Conservation (phyloP, 768 basidiomycete genomes). For the Lepiota brunneoincarnata region DNA sequence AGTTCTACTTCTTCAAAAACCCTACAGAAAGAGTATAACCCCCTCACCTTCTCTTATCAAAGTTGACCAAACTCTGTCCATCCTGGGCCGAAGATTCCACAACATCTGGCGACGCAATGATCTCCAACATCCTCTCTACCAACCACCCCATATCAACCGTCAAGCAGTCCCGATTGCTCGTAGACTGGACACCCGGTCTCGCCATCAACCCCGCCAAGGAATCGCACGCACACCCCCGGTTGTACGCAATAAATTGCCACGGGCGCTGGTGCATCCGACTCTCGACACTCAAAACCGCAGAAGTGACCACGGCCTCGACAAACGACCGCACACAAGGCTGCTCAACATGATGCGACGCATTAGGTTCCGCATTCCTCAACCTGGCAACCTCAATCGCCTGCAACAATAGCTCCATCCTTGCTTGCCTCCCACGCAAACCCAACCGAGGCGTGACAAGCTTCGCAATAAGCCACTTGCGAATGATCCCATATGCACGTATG, state of each 20-base stretch:
- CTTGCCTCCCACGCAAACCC: conserved; percentile 61
- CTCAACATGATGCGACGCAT: conserved; percentile 37
- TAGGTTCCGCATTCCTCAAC: conserved; percentile 47
- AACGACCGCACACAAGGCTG: conserved; percentile 74
- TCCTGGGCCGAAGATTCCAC: conserved; percentile 54
- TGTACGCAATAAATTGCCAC: conserved; percentile 71
- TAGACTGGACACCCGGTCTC: conserved; percentile 43
- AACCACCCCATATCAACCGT: conserved; percentile 83
- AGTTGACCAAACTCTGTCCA: conserved; percentile 64
- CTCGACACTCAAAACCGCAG: conserved; percentile 77
- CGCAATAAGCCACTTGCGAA: conserved; percentile 78
- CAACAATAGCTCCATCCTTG: conserved; percentile 70
- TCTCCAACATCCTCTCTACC: conserved; percentile 76
- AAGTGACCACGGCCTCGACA: conserved; percentile 71
- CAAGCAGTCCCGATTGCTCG: conserved; percentile 47
- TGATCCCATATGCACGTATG: conserved; percentile 69
- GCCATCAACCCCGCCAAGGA: conserved; percentile 55
- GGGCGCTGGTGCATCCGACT: conserved; percentile 76
- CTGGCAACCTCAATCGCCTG: conserved; percentile 75
- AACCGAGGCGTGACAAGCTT: conserved; percentile 65
- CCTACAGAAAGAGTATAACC: background rate
- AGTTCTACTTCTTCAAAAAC: background rate
- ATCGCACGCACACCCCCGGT: conserved; percentile 61
- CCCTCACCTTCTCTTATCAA: conserved; percentile 79
- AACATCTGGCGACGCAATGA: conserved; percentile 72